These are phyloP conservation scores for Syzygium syzygioides DNA, from an alignment of 441 rosid species.

Conservation along the genomic window DNA sequence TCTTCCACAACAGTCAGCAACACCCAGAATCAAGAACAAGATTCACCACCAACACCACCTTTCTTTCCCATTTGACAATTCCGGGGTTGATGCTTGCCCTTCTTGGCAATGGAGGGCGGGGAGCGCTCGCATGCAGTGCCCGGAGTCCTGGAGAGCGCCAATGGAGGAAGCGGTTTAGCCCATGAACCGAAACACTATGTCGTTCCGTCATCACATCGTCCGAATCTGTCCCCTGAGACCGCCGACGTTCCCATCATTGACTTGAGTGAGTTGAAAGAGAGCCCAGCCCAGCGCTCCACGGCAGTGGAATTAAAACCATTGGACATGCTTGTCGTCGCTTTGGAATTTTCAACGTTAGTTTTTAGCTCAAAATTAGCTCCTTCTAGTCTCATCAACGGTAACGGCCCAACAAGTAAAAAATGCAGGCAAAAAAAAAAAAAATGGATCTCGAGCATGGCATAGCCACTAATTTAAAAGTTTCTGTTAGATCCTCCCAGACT, in stretches of 20 bases:
- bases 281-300: conserved; percentile 15
- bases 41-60: too few relatives aligned
- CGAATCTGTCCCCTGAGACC: conserved; percentile 10
- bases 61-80: too few relatives aligned
- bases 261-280: conserved; percentile 24
- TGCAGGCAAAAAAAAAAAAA: background rate
- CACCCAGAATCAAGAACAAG: too few relatives aligned
- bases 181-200: conserved; percentile 31
- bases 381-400: background rate
- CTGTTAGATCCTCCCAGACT: background rate
- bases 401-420: background rate
- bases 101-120: too few relatives aligned
- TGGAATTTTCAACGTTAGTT: conserved; percentile 53
- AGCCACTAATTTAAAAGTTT: background rate
- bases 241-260: conserved; percentile 41
- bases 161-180: conserved; percentile 14
- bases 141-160: too few relatives aligned
- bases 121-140: too few relatives aligned
- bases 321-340: conserved; percentile 31
- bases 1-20: too few relatives aligned
- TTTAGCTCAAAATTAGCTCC: background rate
- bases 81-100: too few relatives aligned
- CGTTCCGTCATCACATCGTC: conserved; percentile 18
- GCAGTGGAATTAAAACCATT: conserved; percentile 22
- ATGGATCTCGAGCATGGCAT: background rate